These are phyloP conservation scores for Pyrenophora teres DNA, from an alignment of 2,329 filamentous ascomycete species.

Conservation along the genomic window DNA sequence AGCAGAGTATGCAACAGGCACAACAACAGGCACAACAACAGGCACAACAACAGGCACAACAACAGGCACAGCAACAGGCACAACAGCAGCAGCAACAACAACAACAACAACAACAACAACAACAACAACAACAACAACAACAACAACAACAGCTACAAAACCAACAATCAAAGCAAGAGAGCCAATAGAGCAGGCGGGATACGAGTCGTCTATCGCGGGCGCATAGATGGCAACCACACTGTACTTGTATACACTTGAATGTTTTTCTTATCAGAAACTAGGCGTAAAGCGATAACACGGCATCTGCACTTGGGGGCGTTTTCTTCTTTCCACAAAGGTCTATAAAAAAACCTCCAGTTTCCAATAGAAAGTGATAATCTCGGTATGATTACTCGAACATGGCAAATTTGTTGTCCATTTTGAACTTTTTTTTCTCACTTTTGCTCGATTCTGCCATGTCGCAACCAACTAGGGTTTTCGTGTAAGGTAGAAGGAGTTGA, in stretches of 20 bases:
- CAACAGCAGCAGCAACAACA: too few relatives aligned
- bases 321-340: not conserved
- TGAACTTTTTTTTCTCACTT: too few relatives aligned
- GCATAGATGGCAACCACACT: constrained; percentile 5
- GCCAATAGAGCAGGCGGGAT: not conserved
- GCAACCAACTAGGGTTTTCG: too few relatives aligned
- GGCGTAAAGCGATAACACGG: not conserved
- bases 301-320: not conserved
- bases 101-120: constrained; percentile 17
- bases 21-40: constrained; percentile 17
- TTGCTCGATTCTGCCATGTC: too few relatives aligned
- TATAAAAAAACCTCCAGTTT: too few relatives aligned
- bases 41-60: too few relatives aligned
- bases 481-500: too few relatives aligned
- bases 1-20: constrained; percentile 24
- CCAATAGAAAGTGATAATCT: too few relatives aligned
- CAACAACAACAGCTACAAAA: constrained; percentile 18
- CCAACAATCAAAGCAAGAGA: constrained; percentile 4
- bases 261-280: not conserved
- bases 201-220: constrained; percentile 3
- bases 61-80: too few relatives aligned
- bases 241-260: constrained; percentile 5
- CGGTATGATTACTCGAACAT: too few relatives aligned
- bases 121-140: constrained; percentile 4
- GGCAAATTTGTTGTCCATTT: too few relatives aligned